Conservation (phyloP, 257 asterid species). For the Solanum paucissectum region DNA sequence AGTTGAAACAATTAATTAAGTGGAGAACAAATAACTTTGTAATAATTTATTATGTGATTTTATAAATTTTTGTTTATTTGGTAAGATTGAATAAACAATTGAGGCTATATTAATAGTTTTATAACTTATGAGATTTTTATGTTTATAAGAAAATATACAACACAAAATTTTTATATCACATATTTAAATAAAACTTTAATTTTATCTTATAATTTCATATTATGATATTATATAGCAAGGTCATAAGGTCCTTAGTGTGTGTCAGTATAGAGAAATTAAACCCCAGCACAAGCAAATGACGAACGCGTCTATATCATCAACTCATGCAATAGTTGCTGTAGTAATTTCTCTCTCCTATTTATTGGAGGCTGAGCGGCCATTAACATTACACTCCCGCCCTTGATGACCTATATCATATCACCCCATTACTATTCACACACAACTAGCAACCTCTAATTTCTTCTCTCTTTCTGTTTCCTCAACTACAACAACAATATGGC, state of each 20-base stretch:
- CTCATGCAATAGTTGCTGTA: slow-evolving; percentile 3
- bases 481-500: not conserved
- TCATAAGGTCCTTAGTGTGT: not conserved
- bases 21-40: no score
- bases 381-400: not conserved
- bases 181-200: no score
- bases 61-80: no score
- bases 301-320: not conserved
- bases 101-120: no score
- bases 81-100: no score
- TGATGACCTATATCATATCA: not conserved
- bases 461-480: not conserved
- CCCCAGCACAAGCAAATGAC: not conserved
- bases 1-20: no score
- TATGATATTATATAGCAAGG: no score
- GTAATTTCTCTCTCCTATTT: slow-evolving; percentile 6
- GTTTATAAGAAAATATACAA: no score
- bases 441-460: not conserved
- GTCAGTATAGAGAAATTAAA: not conserved
- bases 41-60: no score
- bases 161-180: no score
- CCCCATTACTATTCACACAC: not conserved
- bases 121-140: no score
- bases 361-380: not conserved
- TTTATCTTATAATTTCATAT: no score